Percentiles rank a stretch among this genome's conserved stretches.
These are phyloP conservation scores for Panicum hallii DNA, from an alignment of 202 grass and related monocot genomes.

Conservation along the genomic window DNA sequence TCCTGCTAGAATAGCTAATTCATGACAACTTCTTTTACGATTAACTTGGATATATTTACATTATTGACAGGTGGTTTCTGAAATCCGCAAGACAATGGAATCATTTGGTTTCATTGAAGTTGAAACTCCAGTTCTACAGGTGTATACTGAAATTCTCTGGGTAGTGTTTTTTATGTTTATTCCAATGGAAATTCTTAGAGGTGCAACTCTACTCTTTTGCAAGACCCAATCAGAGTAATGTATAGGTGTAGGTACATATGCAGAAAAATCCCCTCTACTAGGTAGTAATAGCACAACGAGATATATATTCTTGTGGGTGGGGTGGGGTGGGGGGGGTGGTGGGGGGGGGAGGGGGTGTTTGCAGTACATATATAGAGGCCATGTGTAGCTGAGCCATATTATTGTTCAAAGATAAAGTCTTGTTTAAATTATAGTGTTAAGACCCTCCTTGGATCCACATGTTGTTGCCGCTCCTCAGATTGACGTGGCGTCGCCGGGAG, in stretches of 20 bases:
- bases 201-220: not conserved
- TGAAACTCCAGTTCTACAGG: constrained; percentile 99
- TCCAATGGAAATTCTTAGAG: constrained; percentile 8
- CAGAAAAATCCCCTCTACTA: not conserved
- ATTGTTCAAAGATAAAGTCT: not conserved
- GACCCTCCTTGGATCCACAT: not conserved
- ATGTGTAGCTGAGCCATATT: constrained; percentile 10
- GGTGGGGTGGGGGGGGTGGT: too few relatives aligned
- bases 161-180: not conserved
- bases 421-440: not conserved
- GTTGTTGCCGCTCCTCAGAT: too few relatives aligned
- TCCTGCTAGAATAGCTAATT: constrained; percentile 21
- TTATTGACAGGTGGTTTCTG: constrained; percentile 77
- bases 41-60: constrained; percentile 35
- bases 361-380: not conserved
- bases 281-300: not conserved
- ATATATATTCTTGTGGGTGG: not conserved
- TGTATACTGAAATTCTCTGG: constrained; percentile 36
- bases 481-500: too few relatives aligned
- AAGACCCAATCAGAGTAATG: not conserved
- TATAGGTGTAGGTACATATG: not conserved
- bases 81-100: constrained; percentile 96
- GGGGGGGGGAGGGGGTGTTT: too few relatives aligned
- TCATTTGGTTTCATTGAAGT: constrained; percentile 99
- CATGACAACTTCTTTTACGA: constrained; percentile 7